phyloP scores from a whole-genome alignment of 352 stramenopile genomes.

The Phytophthora chlamydospora region DNA sequence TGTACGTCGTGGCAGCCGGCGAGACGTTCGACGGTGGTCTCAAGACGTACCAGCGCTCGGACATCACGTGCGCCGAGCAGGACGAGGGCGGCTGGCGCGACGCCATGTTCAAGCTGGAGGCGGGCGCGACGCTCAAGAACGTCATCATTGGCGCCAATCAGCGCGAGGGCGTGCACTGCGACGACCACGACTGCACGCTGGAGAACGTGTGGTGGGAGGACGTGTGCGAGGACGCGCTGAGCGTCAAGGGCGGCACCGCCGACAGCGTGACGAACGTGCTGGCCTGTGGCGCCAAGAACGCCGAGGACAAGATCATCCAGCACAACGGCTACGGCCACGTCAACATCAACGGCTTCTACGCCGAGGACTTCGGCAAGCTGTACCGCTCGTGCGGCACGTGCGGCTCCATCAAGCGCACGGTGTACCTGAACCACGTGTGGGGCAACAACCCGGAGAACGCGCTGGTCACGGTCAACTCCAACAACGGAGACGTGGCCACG shows the following conservation, averaged over 20 bases:
- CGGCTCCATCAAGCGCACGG: constrained; percentile 35
- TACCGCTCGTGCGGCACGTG: constrained; percentile 46
- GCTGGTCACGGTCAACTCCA: constrained; percentile 47
- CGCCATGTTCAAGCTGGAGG: constrained; percentile 43
- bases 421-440: constrained; percentile 46
- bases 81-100: constrained; percentile 27
- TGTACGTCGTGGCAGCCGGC: constrained; percentile 39
- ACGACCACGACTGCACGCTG: constrained; percentile 38
- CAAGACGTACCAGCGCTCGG: constrained; percentile 51
- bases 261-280: constrained; percentile 40
- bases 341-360: constrained; percentile 52
- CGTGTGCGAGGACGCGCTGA: constrained; percentile 48
- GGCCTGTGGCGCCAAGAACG: constrained; percentile 30
- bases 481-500: constrained; percentile 44
- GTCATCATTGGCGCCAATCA: constrained; percentile 49
- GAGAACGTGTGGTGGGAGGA: constrained; percentile 46
- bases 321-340: constrained; percentile 48
- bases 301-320: constrained; percentile 56
- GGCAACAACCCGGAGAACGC: constrained; percentile 40
- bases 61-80: constrained; percentile 40
- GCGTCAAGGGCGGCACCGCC: constrained; percentile 39
- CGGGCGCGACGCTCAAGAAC: constrained; percentile 47
- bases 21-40: constrained; percentile 38
- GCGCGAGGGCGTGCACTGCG: constrained; percentile 41
- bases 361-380: constrained; percentile 46